Evolutionary conservation across 2,329 filamentous ascomycete genomes (phyloP), one percentile per base, ranked within the genome.

Genomic region (Claviceps africana): DNA sequence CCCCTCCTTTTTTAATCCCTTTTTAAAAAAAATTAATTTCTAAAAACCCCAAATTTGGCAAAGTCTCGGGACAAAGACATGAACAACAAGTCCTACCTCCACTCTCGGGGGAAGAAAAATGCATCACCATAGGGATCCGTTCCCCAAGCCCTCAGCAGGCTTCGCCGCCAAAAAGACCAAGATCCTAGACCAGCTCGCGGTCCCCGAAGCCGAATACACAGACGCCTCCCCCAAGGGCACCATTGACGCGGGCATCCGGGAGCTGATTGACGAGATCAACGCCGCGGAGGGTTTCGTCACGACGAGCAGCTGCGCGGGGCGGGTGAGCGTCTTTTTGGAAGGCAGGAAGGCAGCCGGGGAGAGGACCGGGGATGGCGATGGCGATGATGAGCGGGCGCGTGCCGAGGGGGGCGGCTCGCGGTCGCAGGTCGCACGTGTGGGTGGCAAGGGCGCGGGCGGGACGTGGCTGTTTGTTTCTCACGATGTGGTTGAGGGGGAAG

Each of bases 401-500:
- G 44, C 48, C 15, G 57, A 55, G 3, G 52, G 51, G 5, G 57
- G 55, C 9, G 58, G 53, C 8, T 17, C 40, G 19, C 11, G 10
- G 9, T 51, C 58, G 47, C 64, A 67, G 57, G 61, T 73, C 37
- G 83, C 82, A 9, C 80, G 81, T 3, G 76, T 84, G 1, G 88
- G 89, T 0, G 90, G 89, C 1, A 96, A 96, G 65, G 90, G 90
- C 10, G 86, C 83, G 8, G 88, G 83, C 10, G 86, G 90, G 10
- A 75, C 74, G 52, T 97, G 91, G 90, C 68, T 96, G 30, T 95
- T 83, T 68, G 86, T 95, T 51, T 90, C 87, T 51, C 91, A 97
- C 69, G 82, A 88, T 58, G 80, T 86, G 1, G 69, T 56, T 10
- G 13, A 47, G 22, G 45, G 51, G 22, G 53, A 56, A 59, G 66